Conservation (phyloP, 1,284 basidiomycete species). For the Ustilago lituana region DNA sequence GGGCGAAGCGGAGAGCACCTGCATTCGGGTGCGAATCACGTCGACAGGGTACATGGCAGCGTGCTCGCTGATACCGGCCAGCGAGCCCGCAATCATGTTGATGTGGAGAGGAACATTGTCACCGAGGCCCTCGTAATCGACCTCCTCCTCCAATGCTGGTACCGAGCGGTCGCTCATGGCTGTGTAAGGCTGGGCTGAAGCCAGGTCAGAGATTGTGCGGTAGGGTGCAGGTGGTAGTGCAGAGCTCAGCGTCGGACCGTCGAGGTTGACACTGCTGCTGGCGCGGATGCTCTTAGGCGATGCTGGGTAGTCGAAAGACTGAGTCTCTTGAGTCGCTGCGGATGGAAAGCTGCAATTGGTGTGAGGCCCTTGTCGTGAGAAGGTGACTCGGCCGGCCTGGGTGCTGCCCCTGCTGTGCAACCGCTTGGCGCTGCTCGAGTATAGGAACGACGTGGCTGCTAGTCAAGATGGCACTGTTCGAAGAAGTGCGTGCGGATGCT, state of each 20-base stretch:
- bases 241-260: background rate
- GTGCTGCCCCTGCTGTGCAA: conserved; percentile 13
- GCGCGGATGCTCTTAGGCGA: background rate
- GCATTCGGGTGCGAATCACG: conserved; percentile 99
- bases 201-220: conserved; percentile 3
- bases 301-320: conserved; percentile 1
- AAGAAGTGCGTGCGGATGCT: background rate
- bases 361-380: conserved; percentile 9
- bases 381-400: background rate
- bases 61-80: conserved; percentile 98
- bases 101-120: conserved; percentile 70
- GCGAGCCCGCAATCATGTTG: conserved; percentile 95
- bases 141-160: conserved; percentile 55
- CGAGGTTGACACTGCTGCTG: background rate
- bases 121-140: conserved; percentile 65
- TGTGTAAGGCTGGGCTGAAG: background rate
- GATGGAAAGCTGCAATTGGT: conserved; percentile 29
- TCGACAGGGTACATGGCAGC: conserved; percentile 99
- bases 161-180: conserved; percentile 45
- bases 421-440: conserved; percentile 7
- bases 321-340: conserved; percentile 13
- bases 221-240: background rate
- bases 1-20: conserved; percentile 84
- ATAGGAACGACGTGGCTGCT: conserved; percentile 28
- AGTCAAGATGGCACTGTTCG: background rate